phyloP scores from a whole-genome alignment of 192 early-diverging fungal genomes.

The Entomortierella beljakovae region DNA sequence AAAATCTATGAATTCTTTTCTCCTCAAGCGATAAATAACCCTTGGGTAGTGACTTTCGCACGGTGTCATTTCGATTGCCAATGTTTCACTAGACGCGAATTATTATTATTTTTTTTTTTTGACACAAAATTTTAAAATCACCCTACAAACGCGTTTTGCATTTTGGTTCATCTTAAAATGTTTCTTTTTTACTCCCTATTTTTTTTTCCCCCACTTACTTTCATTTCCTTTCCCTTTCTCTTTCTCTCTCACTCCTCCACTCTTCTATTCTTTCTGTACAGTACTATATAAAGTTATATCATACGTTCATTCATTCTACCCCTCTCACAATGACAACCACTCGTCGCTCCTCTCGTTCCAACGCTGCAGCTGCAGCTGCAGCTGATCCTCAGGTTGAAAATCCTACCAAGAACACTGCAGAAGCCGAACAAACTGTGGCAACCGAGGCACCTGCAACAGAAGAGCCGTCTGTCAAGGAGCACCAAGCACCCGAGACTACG shows the following conservation, averaged over 20 bases:
- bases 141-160: too few relatives aligned
- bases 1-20: too few relatives aligned
- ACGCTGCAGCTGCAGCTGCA: constrained; percentile 1
- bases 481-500: constrained; percentile 23
- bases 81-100: too few relatives aligned
- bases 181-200: constrained; percentile 3
- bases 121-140: too few relatives aligned
- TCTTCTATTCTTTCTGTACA: not conserved
- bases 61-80: too few relatives aligned
- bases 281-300: not conserved
- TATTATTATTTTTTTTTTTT: too few relatives aligned
- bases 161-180: too few relatives aligned
- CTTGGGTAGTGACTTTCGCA: too few relatives aligned
- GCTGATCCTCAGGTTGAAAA: not conserved
- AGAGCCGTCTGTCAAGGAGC: constrained; percentile 25
- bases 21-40: too few relatives aligned
- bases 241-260: not conserved
- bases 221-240: constrained; percentile 1
- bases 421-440: not conserved
- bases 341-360: constrained; percentile 21
- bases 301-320: not conserved
- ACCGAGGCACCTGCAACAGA: not conserved
- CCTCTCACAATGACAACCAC: constrained; percentile 11
- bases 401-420: not conserved
- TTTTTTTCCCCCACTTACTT: not conserved